These are phyloP conservation scores for Peniophora sp. DNA, from an alignment of 1,284 basidiomycete genomes.

Conservation along the genomic window DNA sequence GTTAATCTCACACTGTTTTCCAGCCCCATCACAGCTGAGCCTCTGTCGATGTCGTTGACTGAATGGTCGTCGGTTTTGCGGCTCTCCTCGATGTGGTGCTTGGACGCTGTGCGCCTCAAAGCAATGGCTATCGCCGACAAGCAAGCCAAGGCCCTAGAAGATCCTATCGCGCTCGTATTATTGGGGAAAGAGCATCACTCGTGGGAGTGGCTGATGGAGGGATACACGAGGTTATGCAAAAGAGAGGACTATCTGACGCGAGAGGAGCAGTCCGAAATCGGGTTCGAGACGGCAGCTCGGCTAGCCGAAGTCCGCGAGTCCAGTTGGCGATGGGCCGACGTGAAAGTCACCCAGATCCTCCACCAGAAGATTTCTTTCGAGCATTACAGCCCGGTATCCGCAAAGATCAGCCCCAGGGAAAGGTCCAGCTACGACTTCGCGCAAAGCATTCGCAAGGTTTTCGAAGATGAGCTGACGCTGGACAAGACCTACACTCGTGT, in stretches of 20 bases:
- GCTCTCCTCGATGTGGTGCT: background rate
- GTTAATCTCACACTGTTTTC: no score
- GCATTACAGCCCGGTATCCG: no score
- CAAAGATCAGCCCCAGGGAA: background rate
- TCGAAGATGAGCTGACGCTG: background rate
- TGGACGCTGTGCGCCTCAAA: background rate
- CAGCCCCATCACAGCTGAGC: background rate
- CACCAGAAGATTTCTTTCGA: no score
- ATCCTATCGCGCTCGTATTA: background rate
- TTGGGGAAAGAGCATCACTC: background rate
- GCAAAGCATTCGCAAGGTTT: background rate
- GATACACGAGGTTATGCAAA: background rate
- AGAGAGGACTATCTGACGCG: background rate
- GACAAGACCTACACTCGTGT: background rate
- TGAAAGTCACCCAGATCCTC: background rate
- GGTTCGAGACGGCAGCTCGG: background rate
- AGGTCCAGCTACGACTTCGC: background rate
- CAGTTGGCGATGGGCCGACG: background rate
- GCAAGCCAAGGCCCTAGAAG: background rate
- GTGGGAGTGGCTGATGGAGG: background rate
- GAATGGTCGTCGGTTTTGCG: background rate
- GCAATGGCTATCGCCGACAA: background rate
- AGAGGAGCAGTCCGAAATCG: background rate
- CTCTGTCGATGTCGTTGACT: background rate
- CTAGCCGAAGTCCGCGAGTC: background rate